A percentile compares a stretch with the other conserved stretches of the same genome.
phyloP scores from a whole-genome alignment of 176 grass and related monocot species.

The Bonia amplexicaulis region DNA sequence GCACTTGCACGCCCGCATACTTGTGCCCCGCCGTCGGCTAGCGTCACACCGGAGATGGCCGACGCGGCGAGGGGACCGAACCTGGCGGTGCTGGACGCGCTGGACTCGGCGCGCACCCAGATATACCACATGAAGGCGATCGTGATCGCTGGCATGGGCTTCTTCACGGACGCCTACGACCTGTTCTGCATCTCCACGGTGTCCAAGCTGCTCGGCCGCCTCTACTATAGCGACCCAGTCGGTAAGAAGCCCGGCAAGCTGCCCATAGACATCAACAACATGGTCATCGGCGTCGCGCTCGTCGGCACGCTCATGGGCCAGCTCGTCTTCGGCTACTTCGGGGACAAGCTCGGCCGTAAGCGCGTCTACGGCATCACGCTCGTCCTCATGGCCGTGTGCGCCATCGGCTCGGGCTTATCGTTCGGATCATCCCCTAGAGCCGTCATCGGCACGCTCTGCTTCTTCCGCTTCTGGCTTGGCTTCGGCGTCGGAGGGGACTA shows the following conservation, averaged over 20 bases:
- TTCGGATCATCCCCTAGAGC: not conserved
- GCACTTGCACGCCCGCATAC: not conserved
- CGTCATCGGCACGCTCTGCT: conserved; percentile 56
- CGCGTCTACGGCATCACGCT: conserved; percentile 18
- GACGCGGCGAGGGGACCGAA: not conserved
- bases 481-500: conserved; percentile 78
- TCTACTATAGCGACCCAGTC: conserved; percentile 44
- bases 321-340: conserved; percentile 53
- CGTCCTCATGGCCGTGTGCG: conserved; percentile 7
- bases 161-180: conserved; percentile 88
- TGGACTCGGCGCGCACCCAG: conserved; percentile 60
- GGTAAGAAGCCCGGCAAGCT: not conserved
- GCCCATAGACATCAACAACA: not conserved
- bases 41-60: not conserved
- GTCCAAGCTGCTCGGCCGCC: conserved; percentile 56
- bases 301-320: conserved; percentile 48
- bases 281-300: conserved; percentile 45
- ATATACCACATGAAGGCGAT: conserved; percentile 61
- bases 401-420: not conserved
- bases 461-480: conserved; percentile 58
- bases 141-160: conserved; percentile 78
- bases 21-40: not conserved
- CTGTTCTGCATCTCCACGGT: conserved; percentile 63
- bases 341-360: conserved; percentile 38
- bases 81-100: conserved; percentile 52